Percentiles rank a stretch among this genome's conserved stretches.
phyloP scores from a whole-genome alignment of 805 yeast species.

The Kodamaea jinghongensis region DNA sequence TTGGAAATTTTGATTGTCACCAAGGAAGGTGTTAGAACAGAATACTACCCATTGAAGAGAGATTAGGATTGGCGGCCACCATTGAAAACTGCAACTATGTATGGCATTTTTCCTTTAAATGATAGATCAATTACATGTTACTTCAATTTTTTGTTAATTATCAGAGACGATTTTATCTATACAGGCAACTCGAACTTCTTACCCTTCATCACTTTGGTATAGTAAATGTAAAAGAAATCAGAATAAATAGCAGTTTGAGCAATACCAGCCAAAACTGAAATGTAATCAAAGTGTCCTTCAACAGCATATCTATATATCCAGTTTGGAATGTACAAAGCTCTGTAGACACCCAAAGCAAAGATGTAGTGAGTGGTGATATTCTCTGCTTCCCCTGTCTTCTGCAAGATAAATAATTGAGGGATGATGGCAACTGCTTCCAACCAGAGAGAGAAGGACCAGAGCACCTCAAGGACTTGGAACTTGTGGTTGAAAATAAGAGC shows the following conservation, averaged over 20 bases:
- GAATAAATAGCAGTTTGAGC: slow-evolving; percentile 86
- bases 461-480: slow-evolving; percentile 58
- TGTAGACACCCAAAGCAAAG: slow-evolving; percentile 86
- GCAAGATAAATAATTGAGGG: slow-evolving; percentile 90
- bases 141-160: too few species aligned
- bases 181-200: slow-evolving; percentile 72
- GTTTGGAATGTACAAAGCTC: slow-evolving; percentile 88
- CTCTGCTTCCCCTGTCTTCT: slow-evolving; percentile 84
- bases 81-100: too few species aligned
- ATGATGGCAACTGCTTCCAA: slow-evolving; percentile 87
- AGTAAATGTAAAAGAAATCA: slow-evolving; percentile 93
- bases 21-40: slow-evolving; percentile 85
- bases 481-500: slow-evolving; percentile 63
- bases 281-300: slow-evolving; percentile 63
- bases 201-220: slow-evolving; percentile 73
- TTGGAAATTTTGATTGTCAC: slow-evolving; percentile 88
- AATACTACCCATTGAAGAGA: slow-evolving; percentile 81
- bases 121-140: too few species aligned
- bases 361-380: slow-evolving; percentile 88
- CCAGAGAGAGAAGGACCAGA: slow-evolving; percentile 93
- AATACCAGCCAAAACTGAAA: slow-evolving; percentile 76
- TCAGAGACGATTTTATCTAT: slow-evolving; percentile 11
- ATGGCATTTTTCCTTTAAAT: too few species aligned
- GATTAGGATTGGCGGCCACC: slow-evolving; percentile 45
- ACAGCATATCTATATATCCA: slow-evolving; percentile 85